Percentiles rank a stretch among this genome's conserved stretches.
Evolutionary conservation across 2,329 filamentous ascomycete species (phyloP).

Genomic region (Nothopassalora personata): DNA sequence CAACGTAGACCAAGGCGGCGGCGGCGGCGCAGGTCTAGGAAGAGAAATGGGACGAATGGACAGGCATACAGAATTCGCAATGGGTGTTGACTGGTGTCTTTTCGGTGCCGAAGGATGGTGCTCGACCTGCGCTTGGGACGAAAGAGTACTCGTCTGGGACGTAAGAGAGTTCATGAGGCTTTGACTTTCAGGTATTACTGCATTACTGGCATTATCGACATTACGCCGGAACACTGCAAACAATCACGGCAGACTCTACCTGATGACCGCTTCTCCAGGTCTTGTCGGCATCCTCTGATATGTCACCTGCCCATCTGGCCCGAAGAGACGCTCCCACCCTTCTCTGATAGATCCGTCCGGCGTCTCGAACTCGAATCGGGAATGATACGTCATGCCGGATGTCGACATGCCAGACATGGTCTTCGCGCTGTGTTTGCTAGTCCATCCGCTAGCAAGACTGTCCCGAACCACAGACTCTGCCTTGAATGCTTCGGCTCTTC

Average conservation of each 20-base stretch:
- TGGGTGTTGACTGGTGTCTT: conserved; percentile 94
- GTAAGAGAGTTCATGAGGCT: conserved; percentile 59
- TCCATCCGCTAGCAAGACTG: conserved; percentile 1
- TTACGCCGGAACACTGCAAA: conserved; percentile 4
- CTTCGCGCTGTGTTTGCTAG: background rate
- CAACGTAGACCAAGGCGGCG: conserved; percentile 39
- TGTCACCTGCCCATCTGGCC: background rate
- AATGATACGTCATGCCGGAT: conserved; percentile 4
- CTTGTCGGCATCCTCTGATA: background rate
- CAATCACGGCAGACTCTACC: background rate
- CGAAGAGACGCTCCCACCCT: conserved; percentile 2
- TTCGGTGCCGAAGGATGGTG: conserved; percentile 96
- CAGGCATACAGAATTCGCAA: conserved; percentile 89
- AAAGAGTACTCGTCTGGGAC: conserved; percentile 87
- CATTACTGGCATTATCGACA: background rate
- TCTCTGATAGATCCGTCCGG: background rate
- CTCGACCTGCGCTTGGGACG: conserved; percentile 91
- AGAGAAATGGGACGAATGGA: conserved; percentile 82
- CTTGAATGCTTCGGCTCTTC: background rate
- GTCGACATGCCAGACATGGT: background rate
- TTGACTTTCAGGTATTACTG: conserved; percentile 11
- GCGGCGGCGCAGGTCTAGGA: conserved; percentile 32
- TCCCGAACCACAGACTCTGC: background rate
- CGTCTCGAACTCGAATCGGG: conserved; percentile 6
- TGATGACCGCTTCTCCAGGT: background rate